A percentile compares a stretch with the other conserved stretches of the same genome.
phyloP scores from a whole-genome alignment of 1,139 yeast genomes.

The Hemisphaericaspora xylofermentans region DNA sequence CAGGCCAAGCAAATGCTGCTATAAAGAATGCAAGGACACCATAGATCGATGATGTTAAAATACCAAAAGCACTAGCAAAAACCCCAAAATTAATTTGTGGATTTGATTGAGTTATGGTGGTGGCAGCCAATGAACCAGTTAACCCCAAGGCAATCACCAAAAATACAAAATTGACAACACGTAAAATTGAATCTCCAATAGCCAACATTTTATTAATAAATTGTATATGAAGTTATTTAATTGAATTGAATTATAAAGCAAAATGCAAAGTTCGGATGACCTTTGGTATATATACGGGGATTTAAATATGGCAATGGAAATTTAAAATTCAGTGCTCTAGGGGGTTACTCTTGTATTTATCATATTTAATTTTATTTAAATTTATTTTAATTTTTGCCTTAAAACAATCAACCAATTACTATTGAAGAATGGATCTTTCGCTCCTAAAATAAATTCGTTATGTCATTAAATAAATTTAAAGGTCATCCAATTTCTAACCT shows the following conservation, averaged over 20 bases:
- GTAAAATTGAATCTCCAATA: constrained; percentile 71
- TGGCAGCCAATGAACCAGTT: constrained; percentile 79
- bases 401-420: neutral
- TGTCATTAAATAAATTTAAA: neutral
- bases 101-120: constrained; percentile 52
- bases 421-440: neutral
- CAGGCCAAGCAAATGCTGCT: constrained; percentile 84
- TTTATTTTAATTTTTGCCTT: no score
- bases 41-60: constrained; percentile 76
- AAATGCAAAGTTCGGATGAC: no score
- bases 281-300: no score
- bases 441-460: neutral
- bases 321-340: no score
- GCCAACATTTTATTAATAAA: constrained; percentile 46
- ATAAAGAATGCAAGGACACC: constrained; percentile 78
- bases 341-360: neutral
- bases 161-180: constrained; percentile 72
- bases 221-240: neutral
- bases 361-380: no score
- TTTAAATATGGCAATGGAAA: no score
- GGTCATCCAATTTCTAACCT: constrained; percentile 1
- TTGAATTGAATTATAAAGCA: no score
- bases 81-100: constrained; percentile 88
- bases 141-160: constrained; percentile 79
- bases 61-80: constrained; percentile 83